A percentile compares a stretch with the other conserved stretches of the same genome.
Evolutionary conservation across 2,329 filamentous ascomycete genomes (phyloP).

Genomic region (Talaromyces piceae): DNA sequence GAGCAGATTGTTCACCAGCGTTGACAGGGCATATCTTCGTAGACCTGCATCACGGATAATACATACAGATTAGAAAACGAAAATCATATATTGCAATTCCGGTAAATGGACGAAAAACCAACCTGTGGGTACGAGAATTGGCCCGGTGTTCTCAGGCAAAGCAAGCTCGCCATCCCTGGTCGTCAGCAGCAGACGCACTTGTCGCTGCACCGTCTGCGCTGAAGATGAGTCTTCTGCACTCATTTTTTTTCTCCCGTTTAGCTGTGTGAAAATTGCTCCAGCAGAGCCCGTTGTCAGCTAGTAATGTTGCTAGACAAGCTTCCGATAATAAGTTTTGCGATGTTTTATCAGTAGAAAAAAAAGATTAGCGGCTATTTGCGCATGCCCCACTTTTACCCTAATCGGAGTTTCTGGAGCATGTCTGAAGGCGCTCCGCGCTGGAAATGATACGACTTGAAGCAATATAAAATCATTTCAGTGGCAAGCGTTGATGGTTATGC

Average conservation of each 20-base stretch:
- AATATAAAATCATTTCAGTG: neutral
- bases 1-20: slow-evolving; percentile 55
- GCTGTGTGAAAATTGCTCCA: neutral
- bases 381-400: slow-evolving; percentile 1
- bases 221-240: slow-evolving; percentile 15
- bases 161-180: slow-evolving; percentile 47
- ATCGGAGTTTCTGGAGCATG: neutral
- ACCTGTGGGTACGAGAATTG: slow-evolving; percentile 53
- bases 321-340: neutral
- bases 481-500: neutral
- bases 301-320: neutral
- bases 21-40: slow-evolving; percentile 54
- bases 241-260: too few species aligned
- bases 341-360: neutral
- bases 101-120: neutral
- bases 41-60: slow-evolving; percentile 33
- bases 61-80: slow-evolving; percentile 2
- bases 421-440: neutral
- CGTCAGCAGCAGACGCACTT: slow-evolving; percentile 49
- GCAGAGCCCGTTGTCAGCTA: neutral
- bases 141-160: slow-evolving; percentile 47
- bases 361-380: slow-evolving; percentile 1
- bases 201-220: slow-evolving; percentile 29
- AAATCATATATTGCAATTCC: neutral
- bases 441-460: neutral